Conservation (phyloP, 345 rosid genomes). For the Streptanthus diversifolius region DNA sequence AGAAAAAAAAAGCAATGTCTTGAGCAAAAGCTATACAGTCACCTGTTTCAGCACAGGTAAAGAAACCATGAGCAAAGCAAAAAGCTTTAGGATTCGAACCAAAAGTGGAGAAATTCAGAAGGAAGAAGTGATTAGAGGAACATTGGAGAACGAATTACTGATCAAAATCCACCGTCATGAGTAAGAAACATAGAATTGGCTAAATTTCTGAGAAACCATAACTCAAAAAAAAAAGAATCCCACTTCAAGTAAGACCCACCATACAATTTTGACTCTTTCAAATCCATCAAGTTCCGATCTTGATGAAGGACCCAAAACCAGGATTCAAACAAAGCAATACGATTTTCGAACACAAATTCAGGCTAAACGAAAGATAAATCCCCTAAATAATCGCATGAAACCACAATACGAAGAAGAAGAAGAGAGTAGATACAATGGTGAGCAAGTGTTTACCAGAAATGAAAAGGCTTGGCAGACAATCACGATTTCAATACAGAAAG, state of each 20-base stretch:
- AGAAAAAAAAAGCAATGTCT: no score
- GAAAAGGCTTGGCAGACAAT: not conserved
- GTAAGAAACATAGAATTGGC: not conserved
- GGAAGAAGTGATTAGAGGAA: not conserved
- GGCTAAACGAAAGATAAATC: not conserved
- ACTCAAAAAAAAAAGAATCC: not conserved
- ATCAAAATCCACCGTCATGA: not conserved
- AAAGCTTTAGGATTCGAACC: not conserved
- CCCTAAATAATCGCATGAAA: not conserved
- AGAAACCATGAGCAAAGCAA: constrained; percentile 4
- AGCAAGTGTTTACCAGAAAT: not conserved
- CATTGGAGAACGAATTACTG: not conserved
- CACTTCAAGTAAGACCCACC: constrained; percentile 20
- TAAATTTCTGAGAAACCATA: not conserved
- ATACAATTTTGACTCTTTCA: constrained; percentile 15
- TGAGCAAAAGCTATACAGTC: not conserved
- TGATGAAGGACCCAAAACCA: not conserved
- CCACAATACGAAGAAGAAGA: not conserved
- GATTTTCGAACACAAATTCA: not conserved
- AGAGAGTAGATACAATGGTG: not conserved
- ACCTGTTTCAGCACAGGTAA: constrained; percentile 15
- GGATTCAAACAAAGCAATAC: not conserved
- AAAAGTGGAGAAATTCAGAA: not conserved
- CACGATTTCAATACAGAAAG: not conserved
- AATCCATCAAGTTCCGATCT: constrained; percentile 16